Conservation (phyloP, 345 rosid species). For the Sisymbrium irio region DNA sequence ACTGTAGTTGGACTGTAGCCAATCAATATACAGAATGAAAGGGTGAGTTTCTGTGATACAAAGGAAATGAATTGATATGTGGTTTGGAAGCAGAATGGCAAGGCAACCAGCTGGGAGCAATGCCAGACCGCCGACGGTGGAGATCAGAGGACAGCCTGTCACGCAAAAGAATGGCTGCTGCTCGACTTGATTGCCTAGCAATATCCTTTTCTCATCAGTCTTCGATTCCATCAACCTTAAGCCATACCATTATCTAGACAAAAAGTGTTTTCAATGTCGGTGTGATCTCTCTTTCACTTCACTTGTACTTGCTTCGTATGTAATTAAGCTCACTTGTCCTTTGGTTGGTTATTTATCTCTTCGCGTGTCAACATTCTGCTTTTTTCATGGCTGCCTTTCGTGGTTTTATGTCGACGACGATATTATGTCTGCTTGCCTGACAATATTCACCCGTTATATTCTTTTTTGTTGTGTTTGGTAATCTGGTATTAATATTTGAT, state of each 20-base stretch:
- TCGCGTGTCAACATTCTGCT: neutral
- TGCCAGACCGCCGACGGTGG: constrained; percentile 65
- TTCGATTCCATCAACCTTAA: neutral
- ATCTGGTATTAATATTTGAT: no score
- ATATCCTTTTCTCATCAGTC: neutral
- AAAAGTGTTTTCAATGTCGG: neutral
- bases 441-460: neutral
- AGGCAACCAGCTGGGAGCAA: constrained; percentile 70
- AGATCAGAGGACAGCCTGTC: constrained; percentile 72
- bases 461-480: no score
- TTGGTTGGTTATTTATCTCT: neutral
- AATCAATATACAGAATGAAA: neutral
- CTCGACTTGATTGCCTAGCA: constrained; percentile 43
- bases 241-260: neutral
- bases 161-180: constrained; percentile 70
- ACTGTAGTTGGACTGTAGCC: neutral
- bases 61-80: neutral
- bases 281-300: neutral
- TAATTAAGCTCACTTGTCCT: neutral
- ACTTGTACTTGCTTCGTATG: constrained; percentile 4
- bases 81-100: constrained; percentile 58
- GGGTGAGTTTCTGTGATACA: neutral
- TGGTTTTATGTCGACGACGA: neutral
- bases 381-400: neutral
- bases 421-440: neutral